phyloP scores from a whole-genome alignment of 2,329 filamentous ascomycete genomes.

The Harringtonia lauricola region DNA sequence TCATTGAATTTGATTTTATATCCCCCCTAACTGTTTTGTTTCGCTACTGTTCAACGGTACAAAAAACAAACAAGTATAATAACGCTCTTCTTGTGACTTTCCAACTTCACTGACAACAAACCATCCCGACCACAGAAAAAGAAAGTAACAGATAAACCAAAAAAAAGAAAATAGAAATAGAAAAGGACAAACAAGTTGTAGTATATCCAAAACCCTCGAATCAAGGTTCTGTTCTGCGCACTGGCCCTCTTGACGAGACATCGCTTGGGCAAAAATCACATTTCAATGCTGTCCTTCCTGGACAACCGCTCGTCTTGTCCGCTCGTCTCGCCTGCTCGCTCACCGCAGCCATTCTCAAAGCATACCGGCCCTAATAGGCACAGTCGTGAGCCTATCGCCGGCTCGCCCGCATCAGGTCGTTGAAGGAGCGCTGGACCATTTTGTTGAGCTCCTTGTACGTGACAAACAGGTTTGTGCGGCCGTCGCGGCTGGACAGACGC shows the following conservation, averaged over 20 bases:
- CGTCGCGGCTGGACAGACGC: slow-evolving; percentile 76
- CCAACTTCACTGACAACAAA: too few relatives aligned
- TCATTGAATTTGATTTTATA: too few relatives aligned
- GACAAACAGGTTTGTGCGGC: slow-evolving; percentile 79
- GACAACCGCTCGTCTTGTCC: too few relatives aligned
- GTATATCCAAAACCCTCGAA: too few relatives aligned
- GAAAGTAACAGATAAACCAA: neutral
- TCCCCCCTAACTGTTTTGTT: too few relatives aligned
- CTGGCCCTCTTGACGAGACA: too few relatives aligned
- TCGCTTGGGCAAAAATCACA: too few relatives aligned
- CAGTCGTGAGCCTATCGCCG: slow-evolving; percentile 2
- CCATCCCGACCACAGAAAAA: neutral
- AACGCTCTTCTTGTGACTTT: neutral
- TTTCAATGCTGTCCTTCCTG: too few relatives aligned
- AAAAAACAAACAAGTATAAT: too few relatives aligned
- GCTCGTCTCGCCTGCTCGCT: neutral
- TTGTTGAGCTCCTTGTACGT: slow-evolving; percentile 82
- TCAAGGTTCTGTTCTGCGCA: too few relatives aligned
- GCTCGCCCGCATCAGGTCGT: slow-evolving; percentile 39
- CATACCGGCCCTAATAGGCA: too few relatives aligned
- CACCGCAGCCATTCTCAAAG: neutral
- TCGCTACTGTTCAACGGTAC: neutral
- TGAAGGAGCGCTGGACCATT: slow-evolving; percentile 45
- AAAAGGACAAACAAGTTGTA: neutral
- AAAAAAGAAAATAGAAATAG: neutral